Evolutionary conservation across 345 rosid genomes (phyloP), one percentile per base, ranked within the genome.

Genomic region (Psidium friedrichsthalianum): DNA sequence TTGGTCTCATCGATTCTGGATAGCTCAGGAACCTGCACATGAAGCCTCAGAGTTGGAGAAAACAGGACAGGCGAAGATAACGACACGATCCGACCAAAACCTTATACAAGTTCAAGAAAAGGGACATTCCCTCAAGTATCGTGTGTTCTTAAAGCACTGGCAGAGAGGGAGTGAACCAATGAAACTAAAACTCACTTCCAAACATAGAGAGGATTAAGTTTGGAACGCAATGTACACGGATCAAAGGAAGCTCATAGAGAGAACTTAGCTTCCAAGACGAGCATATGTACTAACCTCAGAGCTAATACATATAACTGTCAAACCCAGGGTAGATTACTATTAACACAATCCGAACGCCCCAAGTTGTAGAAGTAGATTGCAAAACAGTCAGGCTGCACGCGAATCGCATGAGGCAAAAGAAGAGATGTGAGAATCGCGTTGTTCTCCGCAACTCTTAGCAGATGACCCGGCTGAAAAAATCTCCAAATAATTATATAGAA

Each of bases 21-120:
- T 25, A 93, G 85, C 83, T 90, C 93, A 86, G 95, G 89, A 92
- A 93, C 86, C 95, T 91, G 87, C 88, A 51, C 25, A 59, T 47
- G 21, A 24, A 82, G 58, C 56, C 56, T 49, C 14, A 24, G 58
- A 1, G 84, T 82, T 64, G 24, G 76, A 36, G 40, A 18, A 42
- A 64, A 69, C 9, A 69, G 40, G 80, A 69, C 42, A 6, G 80
- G 25, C 47, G 24, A 36, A 69, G 80, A 69, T 36, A 36, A 36
- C 47, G 20, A 4, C 0, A 69, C 24, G 25, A 69, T 69, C 24
- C 24, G 47, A 69, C 18, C 80, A 40, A 36, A 36, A 69, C 47
- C 47, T 69, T 69, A 18, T 4, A 36, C 10, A 18, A 69, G 0
- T 69, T 69, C 47, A 36, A 18, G 80, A 69, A 21, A 4, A 69